Percentiles rank a stretch among this genome's conserved stretches.
Conservation (phyloP, 1,284 basidiomycete species). For the Cutaneotrichosporon sp. region DNA sequence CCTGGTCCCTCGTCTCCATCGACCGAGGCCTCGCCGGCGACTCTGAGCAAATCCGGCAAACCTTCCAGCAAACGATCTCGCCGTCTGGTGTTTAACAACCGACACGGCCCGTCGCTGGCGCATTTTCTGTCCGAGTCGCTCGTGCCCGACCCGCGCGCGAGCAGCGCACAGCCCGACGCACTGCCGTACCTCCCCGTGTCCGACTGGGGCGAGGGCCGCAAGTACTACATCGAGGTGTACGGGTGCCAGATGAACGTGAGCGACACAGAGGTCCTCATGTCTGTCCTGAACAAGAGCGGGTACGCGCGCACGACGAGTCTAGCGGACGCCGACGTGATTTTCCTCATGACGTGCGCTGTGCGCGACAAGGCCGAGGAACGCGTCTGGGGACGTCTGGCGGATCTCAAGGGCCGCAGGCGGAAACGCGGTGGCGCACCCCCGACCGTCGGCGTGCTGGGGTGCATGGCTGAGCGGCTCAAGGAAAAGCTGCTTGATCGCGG, state of each 20-base stretch:
- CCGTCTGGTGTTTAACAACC: slow-evolving; percentile 4
- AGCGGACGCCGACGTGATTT: slow-evolving; percentile 5
- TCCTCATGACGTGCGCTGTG: slow-evolving; percentile 8
- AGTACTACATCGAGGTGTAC: slow-evolving; percentile 8
- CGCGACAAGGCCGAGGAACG: slow-evolving; percentile 6
- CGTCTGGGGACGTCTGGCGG: slow-evolving; percentile 1
- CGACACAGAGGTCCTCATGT: slow-evolving; percentile 8
- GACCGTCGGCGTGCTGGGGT: slow-evolving; percentile 5
- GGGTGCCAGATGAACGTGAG: slow-evolving; percentile 9
- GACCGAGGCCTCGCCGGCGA: too few species aligned
- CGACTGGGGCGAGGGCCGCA: slow-evolving; percentile 7
- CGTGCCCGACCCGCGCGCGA: background rate
- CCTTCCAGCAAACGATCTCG: background rate
- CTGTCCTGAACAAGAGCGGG: slow-evolving; percentile 7
- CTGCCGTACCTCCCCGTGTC: slow-evolving; percentile 2
- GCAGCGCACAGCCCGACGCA: background rate
- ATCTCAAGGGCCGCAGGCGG: slow-evolving; percentile 1
- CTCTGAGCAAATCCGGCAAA: too few species aligned
- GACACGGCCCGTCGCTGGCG: slow-evolving; percentile 1
- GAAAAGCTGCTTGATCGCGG: slow-evolving; percentile 4
- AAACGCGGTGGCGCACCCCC: background rate
- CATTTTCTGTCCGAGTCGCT: slow-evolving; percentile 7
- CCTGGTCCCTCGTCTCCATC: background rate
- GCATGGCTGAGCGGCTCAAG: slow-evolving; percentile 7
- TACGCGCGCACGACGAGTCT: slow-evolving; percentile 1